Conservation (phyloP, 768 basidiomycete genomes). For the Kwoniella sp. region DNA sequence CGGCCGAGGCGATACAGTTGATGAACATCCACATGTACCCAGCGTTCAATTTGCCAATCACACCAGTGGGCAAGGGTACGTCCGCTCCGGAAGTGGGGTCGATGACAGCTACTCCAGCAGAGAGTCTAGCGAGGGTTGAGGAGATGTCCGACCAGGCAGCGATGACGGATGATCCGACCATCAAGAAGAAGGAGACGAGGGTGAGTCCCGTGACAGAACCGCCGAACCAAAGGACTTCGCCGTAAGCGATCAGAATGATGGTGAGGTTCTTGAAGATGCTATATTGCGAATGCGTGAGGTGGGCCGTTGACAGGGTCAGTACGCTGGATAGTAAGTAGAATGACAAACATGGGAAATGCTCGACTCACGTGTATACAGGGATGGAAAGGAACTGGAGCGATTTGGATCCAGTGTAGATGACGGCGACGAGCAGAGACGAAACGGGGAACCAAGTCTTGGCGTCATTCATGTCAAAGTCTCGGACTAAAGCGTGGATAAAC, state of each 20-base stretch:
- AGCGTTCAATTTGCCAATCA: constrained; percentile 64
- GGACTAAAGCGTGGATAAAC: constrained; percentile 57
- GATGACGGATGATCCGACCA: constrained; percentile 93
- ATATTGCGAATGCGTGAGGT: not conserved
- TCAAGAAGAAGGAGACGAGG: constrained; percentile 83
- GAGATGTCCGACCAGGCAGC: constrained; percentile 95
- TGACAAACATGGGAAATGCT: not conserved
- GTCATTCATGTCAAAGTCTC: constrained; percentile 77
- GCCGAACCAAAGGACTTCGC: constrained; percentile 95
- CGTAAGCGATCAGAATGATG: constrained; percentile 96
- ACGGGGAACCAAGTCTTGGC: constrained; percentile 95
- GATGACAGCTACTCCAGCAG: constrained; percentile 41
- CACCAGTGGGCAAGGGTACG: constrained; percentile 38
- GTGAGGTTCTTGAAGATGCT: constrained; percentile 96
- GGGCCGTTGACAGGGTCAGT: not conserved
- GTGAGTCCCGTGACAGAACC: constrained; percentile 84
- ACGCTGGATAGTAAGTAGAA: not conserved
- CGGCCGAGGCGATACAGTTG: constrained; percentile 87
- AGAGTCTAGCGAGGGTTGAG: constrained; percentile 55
- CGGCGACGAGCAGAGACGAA: constrained; percentile 83
- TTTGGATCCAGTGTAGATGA: constrained; percentile 98
- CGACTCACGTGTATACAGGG: constrained; percentile 77
- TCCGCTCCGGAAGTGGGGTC: constrained; percentile 54
- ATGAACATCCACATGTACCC: constrained; percentile 97
- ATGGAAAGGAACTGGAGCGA: constrained; percentile 97